Evolutionary conservation across 1,284 basidiomycete species (phyloP), one percentile per base, ranked within the genome.

Genomic region (Trichosporon asahii): DNA sequence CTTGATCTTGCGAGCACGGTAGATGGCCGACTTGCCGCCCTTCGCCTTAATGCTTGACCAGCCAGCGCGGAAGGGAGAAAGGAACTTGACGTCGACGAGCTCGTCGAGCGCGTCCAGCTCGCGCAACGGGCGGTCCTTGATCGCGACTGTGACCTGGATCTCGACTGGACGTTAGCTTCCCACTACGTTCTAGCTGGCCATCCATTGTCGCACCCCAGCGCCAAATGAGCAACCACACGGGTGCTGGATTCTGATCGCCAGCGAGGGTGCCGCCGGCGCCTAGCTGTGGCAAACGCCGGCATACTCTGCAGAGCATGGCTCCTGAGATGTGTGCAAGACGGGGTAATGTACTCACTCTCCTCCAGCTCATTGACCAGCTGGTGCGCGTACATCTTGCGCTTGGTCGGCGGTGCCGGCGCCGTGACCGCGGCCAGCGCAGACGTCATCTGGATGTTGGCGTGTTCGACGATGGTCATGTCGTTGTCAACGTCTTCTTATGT

Each of bases 31-130:
- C 18, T 31, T 29, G 7, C 57, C 57, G 27, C 57, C 29, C 27
- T 61, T 61, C 3, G 57, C 57, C 57, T 61, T 61, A 15, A 31
- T 18, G 18, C 31, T 12, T 5, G 29, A 33, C 57, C 57, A 61
- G 29, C 57, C 57, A 5, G 57, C 29, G 27, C 57, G 57, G 57
- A 61, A 61, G 3, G 57, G 57, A 5, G 29, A 33, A 31, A 61
- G 27, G 27, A 61, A 61, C 15, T 23, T 15, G 29, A 61, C 57
- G 27, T 61, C 57, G 57, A 61, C 57, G 29, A 61, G 57, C 27
- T 61, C 57, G 57, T 61, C 57, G 15, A 61, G 27, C 57, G 57
- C 27, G 27, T 61, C 57, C 29, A 61, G 57, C 27, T 61, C 57
- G 7, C 57, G 57, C 27, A 61, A 27, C 15, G 57, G 57, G 27